Evolutionary conservation across 352 stramenopile genomes (phyloP).

Genomic region (Peronosclerospora sorghi): DNA sequence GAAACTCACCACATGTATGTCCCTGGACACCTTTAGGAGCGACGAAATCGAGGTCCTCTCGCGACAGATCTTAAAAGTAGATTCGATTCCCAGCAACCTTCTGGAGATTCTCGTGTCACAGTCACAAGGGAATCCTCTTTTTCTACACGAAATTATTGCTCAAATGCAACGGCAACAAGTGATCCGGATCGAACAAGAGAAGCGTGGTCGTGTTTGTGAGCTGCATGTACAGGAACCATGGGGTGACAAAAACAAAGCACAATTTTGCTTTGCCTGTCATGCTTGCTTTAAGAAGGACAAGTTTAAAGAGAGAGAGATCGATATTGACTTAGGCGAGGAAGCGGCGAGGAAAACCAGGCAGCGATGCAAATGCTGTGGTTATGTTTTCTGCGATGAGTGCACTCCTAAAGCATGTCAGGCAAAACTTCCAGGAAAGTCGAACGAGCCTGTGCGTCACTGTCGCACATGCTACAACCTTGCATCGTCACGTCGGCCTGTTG

Average conservation of each 20-base stretch:
- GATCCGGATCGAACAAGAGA: slow-evolving; percentile 53
- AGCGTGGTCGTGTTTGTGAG: slow-evolving; percentile 30
- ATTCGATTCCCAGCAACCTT: slow-evolving; percentile 45
- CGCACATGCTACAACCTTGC: slow-evolving; percentile 69
- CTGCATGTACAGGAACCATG: slow-evolving; percentile 72
- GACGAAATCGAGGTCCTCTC: slow-evolving; percentile 54
- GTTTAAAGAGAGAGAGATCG: slow-evolving; percentile 3
- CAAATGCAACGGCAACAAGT: slow-evolving; percentile 74
- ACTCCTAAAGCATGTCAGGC: slow-evolving; percentile 66
- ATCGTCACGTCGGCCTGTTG: slow-evolving; percentile 48
- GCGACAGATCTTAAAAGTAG: slow-evolving; percentile 50
- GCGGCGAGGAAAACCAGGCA: slow-evolving; percentile 30
- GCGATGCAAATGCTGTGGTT: slow-evolving; percentile 75
- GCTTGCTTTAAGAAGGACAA: slow-evolving; percentile 49
- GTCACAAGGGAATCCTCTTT: slow-evolving; percentile 76
- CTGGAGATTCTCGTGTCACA: slow-evolving; percentile 55
- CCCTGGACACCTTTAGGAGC: slow-evolving; percentile 42
- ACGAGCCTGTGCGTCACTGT: slow-evolving; percentile 64
- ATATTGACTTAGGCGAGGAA: slow-evolving; percentile 9
- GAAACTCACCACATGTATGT: slow-evolving; percentile 31
- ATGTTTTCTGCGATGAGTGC: slow-evolving; percentile 68
- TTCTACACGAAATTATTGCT: slow-evolving; percentile 75
- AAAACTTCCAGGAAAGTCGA: slow-evolving; percentile 47
- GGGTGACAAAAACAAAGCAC: slow-evolving; percentile 57
- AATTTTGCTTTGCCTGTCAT: slow-evolving; percentile 75